Percentiles rank a stretch among this genome's conserved stretches.
These are phyloP conservation scores for Annulohypoxylon nitens DNA, from an alignment of 495 filamentous ascomycete genomes.

Conservation along the genomic window DNA sequence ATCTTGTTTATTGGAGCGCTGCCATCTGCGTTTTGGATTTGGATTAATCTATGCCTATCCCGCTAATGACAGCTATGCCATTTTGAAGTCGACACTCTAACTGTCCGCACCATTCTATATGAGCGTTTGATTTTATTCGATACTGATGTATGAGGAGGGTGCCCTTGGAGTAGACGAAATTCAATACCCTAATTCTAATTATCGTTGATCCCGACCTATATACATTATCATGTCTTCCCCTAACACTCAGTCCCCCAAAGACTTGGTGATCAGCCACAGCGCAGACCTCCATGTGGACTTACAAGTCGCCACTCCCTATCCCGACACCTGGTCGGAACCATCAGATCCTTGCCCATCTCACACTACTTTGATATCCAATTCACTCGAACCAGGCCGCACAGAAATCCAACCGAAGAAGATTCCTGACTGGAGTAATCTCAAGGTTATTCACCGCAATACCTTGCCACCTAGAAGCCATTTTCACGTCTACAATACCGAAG, in stretches of 20 bases:
- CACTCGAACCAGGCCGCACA: not conserved
- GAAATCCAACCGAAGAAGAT: slow-evolving; percentile 45
- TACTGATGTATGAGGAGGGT: not conserved
- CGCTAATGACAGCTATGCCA: not conserved
- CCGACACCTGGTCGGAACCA: not conserved
- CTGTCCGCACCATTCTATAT: not conserved
- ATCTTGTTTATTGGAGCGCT: not conserved
- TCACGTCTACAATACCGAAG: slow-evolving; percentile 33
- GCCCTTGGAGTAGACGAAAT: not conserved
- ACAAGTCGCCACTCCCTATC: slow-evolving; percentile 27
- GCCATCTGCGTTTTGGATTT: not conserved
- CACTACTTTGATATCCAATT: not conserved
- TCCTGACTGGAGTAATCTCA: slow-evolving; percentile 72
- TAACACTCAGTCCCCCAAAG: not conserved
- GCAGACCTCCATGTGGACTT: slow-evolving; percentile 44
- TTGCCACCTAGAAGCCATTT: slow-evolving; percentile 73
- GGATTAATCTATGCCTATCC: slow-evolving; percentile 1
- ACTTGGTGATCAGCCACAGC: slow-evolving; percentile 26
- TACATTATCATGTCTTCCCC: slow-evolving; percentile 34
- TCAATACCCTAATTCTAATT: not conserved
- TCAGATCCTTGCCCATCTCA: not conserved
- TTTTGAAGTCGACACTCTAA: not conserved
- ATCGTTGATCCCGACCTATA: not conserved
- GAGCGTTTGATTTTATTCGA: not conserved
- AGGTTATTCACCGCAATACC: slow-evolving; percentile 73